These are phyloP conservation scores for Lachnellula suecica DNA, from an alignment of 2,329 filamentous ascomycete genomes.

Conservation along the genomic window DNA sequence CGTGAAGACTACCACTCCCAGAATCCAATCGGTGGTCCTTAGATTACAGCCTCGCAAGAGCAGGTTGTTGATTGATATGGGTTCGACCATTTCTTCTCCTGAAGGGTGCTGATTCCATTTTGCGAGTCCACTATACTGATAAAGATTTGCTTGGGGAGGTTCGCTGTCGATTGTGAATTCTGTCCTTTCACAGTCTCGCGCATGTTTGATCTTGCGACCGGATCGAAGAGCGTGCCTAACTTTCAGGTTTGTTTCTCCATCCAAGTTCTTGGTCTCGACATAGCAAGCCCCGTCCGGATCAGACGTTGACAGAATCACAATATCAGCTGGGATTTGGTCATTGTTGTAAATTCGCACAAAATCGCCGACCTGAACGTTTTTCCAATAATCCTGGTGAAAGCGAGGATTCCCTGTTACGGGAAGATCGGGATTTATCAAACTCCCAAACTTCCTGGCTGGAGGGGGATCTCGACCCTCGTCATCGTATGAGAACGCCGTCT, in stretches of 20 bases:
- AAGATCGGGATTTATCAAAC: conserved; percentile 70
- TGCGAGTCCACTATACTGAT: conserved; percentile 89
- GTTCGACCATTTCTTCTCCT: conserved; percentile 80
- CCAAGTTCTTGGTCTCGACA: conserved; percentile 96
- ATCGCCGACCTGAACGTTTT: conserved; percentile 91
- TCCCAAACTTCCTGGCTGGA: conserved; percentile 55
- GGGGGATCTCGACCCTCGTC: conserved; percentile 32
- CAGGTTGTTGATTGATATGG: conserved; percentile 92
- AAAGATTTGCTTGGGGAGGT: conserved; percentile 86
- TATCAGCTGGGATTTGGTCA: conserved; percentile 90
- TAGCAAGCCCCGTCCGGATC: conserved; percentile 94
- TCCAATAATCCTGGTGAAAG: conserved; percentile 94
- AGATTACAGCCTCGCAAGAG: conserved; percentile 90
- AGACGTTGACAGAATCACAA: conserved; percentile 89
- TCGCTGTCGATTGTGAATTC: conserved; percentile 91
- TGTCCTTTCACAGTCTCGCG: conserved; percentile 85
- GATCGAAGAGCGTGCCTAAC: conserved; percentile 88
- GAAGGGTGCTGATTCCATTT: conserved; percentile 76
- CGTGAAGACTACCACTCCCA: conserved; percentile 91
- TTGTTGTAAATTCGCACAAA: conserved; percentile 96
- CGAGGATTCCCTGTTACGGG: conserved; percentile 68
- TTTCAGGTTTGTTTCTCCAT: conserved; percentile 97
- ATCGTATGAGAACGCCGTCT: conserved; percentile 39
- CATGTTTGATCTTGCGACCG: conserved; percentile 79
- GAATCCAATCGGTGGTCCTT: conserved; percentile 92